Percentiles rank a stretch among this genome's conserved stretches.
Evolutionary conservation across 1,139 yeast species (phyloP).

Genomic region (Debaryomycetaceae sp.): DNA sequence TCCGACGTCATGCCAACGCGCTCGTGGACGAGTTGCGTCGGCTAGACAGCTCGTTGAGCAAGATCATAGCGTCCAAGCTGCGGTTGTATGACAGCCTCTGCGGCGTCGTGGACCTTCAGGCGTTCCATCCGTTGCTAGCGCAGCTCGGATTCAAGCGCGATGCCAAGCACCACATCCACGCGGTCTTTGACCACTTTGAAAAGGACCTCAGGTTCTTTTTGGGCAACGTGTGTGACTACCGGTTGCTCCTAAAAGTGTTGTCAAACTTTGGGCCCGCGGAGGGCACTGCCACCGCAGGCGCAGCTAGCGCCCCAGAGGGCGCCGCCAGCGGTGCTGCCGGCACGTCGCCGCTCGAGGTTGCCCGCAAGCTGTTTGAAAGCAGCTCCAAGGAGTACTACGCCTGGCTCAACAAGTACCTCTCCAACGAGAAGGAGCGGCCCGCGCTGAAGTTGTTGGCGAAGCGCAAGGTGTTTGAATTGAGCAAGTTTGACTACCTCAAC

Average conservation of each 20-base stretch:
- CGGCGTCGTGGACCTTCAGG: slow-evolving; percentile 18
- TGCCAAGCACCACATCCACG: slow-evolving; percentile 16
- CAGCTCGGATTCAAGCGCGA: slow-evolving; percentile 22
- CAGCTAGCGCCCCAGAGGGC: slow-evolving; percentile 2
- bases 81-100: slow-evolving; percentile 23
- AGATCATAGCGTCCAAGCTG: slow-evolving; percentile 17
- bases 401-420: slow-evolving; percentile 66
- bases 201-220: slow-evolving; percentile 27
- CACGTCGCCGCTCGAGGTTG: slow-evolving; percentile 8
- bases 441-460: slow-evolving; percentile 60
- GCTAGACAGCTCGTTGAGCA: slow-evolving; percentile 22
- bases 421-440: slow-evolving; percentile 59
- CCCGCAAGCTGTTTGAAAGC: slow-evolving; percentile 61
- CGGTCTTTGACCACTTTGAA: slow-evolving; percentile 32
- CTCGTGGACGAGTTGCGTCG: slow-evolving; percentile 32
- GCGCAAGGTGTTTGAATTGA: slow-evolving; percentile 59
- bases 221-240: slow-evolving; percentile 28
- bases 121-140: slow-evolving; percentile 17
- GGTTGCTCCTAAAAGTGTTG: slow-evolving; percentile 23
- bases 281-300: background rate
- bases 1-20: slow-evolving; percentile 37
- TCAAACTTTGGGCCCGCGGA: slow-evolving; percentile 16
- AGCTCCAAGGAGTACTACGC: slow-evolving; percentile 71
- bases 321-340: slow-evolving; percentile 1
- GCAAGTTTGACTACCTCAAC: slow-evolving; percentile 68